phyloP scores from a whole-genome alignment of 2,329 filamentous ascomycete species.

The Colletotrichum sp. region DNA sequence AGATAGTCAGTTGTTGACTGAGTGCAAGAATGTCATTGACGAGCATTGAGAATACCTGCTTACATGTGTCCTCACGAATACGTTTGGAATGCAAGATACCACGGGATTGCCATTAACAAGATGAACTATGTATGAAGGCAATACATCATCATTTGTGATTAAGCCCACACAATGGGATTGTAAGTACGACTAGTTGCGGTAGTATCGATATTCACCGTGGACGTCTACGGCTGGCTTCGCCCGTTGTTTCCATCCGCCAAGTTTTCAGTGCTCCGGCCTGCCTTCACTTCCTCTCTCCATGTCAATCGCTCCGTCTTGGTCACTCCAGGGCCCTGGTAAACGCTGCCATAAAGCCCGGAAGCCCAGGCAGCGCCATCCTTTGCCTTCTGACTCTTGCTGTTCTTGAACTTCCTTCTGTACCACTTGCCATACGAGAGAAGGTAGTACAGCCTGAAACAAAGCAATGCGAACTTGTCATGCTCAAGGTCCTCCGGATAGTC shows the following conservation, averaged over 20 bases:
- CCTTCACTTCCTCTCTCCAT: constrained; percentile 48
- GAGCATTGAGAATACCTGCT: background rate
- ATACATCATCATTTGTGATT: accelerated
- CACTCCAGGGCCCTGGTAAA: constrained; percentile 65
- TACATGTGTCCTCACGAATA: no score
- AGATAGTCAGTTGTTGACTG: background rate
- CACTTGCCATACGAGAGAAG: constrained; percentile 65
- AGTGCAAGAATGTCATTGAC: background rate
- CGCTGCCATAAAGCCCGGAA: constrained; percentile 61
- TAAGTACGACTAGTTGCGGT: no score
- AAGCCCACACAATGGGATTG: no score
- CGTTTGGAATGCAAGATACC: accelerated
- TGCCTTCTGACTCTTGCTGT: constrained; percentile 36
- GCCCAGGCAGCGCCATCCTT: constrained; percentile 61
- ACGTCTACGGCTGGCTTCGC: constrained; percentile 33
- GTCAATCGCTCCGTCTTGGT: constrained; percentile 54
- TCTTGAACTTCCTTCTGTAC: constrained; percentile 50
- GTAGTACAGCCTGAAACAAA: constrained; percentile 67
- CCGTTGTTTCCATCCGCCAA: constrained; percentile 36
- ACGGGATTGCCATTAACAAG: accelerated
- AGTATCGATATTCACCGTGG: accelerated
- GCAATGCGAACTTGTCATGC: constrained; percentile 64
- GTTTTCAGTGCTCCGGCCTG: constrained; percentile 38
- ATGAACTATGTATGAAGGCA: accelerated
- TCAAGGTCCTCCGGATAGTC: constrained; percentile 68